phyloP scores from a whole-genome alignment of 2,329 filamentous ascomycete genomes.

The Hymenoscyphus infarciens region DNA sequence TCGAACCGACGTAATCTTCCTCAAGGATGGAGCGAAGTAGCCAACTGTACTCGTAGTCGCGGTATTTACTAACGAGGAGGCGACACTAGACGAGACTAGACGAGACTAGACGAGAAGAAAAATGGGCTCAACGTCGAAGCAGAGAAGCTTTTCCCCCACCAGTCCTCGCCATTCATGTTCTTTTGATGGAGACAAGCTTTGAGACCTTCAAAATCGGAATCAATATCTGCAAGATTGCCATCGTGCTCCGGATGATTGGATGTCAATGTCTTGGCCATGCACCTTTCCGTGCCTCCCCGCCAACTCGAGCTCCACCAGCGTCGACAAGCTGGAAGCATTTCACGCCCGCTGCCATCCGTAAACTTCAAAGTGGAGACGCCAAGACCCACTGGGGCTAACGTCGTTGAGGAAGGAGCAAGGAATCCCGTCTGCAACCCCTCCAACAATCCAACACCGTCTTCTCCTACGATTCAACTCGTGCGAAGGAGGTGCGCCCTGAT shows the following conservation, averaged over 20 bases:
- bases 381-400: background rate
- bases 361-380: background rate
- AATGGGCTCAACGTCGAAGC: background rate
- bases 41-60: no score
- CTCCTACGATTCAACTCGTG: background rate
- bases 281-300: background rate
- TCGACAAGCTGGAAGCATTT: background rate
- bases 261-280: background rate
- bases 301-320: background rate
- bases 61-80: no score
- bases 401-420: conserved; percentile 2
- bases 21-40: no score
- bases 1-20: no score
- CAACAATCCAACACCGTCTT: background rate
- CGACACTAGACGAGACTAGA: no score
- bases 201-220: background rate
- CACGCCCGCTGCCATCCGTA: background rate
- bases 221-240: background rate
- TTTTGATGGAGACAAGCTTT: background rate
- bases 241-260: background rate
- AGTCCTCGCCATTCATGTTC: background rate
- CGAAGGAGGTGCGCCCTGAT: background rate
- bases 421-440: background rate
- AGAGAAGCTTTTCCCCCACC: background rate
- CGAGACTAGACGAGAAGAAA: background rate